Base-by-base conservation (phyloP, 148 eudicot species). In the Hydrangea macrophylla region DNA sequence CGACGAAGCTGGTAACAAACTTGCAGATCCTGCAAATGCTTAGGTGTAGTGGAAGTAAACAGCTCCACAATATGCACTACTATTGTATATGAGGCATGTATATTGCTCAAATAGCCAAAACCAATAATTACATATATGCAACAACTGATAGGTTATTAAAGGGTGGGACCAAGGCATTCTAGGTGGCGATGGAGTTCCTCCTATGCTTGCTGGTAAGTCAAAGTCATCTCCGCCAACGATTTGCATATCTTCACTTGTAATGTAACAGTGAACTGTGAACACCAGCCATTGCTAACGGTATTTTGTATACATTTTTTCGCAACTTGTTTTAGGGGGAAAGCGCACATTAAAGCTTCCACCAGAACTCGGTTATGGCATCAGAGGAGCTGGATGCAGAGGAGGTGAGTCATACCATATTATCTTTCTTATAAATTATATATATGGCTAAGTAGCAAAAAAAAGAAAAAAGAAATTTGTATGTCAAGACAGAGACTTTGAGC, bases 351-450 rank as follows among this genome's bases (percentile, higher is more conserved):
- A 62, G 78, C 85, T 92, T 61, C 98, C 98, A 48, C 90, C 94
- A 1, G 84, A 78, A 74, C 81, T 92, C 23, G 98, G 80, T 25
- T 92, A 92, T 75, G 96, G 98, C 44, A 27, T 70, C 42, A 81
- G 98, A 58, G 98, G 98, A 58, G 98, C 94, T 37, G 98, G 98
- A 3, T 92, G 98, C 62, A 86, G 70, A 77, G 96, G 96, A 82
- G 96, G 98, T 92, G 76, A 58, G 71, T 26, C 27, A 55, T 54
- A 40, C n/a, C 48, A 11, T 42, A 11, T 18, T 2, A 17, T 1
- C n/a, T 5, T 48, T 15, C 39, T 15, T 48, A 48, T 17, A 15
- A 6, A 3, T 6, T 48, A n/a, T 48, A 3, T 1, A 48, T 48
- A 20, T 48, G 48, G 17, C 6, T 13, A 20, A 15, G 17, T 48